Percentiles rank a stretch among this genome's conserved stretches.
phyloP scores from a whole-genome alignment of 2,329 filamentous ascomycete genomes.

The Fusarium sp. region DNA sequence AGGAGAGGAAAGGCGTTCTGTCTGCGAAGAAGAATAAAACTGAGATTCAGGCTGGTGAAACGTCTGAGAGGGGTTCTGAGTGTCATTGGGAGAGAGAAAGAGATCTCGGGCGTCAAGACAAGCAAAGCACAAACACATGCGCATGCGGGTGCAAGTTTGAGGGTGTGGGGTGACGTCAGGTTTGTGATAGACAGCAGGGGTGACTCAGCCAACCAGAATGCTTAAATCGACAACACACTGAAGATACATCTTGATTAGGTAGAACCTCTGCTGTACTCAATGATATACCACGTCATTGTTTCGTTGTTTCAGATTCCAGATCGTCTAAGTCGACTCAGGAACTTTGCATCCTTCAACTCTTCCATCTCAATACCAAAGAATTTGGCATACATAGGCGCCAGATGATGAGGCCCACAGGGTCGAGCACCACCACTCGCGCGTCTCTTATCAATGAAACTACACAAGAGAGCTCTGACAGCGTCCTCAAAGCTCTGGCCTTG shows the following conservation, averaged over 20 bases:
- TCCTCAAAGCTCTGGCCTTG: neutral
- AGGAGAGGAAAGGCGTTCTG: neutral
- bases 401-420: conserved; percentile 9
- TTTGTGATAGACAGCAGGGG: conserved; percentile 6
- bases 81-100: conserved; percentile 31
- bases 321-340: neutral
- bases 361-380: conserved; percentile 3
- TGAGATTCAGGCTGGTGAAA: conserved; percentile 6
- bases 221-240: neutral
- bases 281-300: neutral
- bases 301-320: neutral
- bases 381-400: neutral
- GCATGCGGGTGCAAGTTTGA: conserved; percentile 32
- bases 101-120: conserved; percentile 28
- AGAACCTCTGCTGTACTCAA: neutral
- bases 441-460: neutral
- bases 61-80: conserved; percentile 17
- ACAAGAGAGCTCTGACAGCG: neutral
- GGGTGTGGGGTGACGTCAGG: conserved; percentile 50
- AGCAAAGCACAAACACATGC: conserved; percentile 14
- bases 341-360: neutral
- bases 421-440: conserved; percentile 6
- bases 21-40: neutral
- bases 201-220: conserved; percentile 7
- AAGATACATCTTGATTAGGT: neutral